Percentiles rank a stretch among this genome's conserved stretches.
phyloP scores from a whole-genome alignment of 345 rosid genomes.

The Eucalyptus erythrocorys region DNA sequence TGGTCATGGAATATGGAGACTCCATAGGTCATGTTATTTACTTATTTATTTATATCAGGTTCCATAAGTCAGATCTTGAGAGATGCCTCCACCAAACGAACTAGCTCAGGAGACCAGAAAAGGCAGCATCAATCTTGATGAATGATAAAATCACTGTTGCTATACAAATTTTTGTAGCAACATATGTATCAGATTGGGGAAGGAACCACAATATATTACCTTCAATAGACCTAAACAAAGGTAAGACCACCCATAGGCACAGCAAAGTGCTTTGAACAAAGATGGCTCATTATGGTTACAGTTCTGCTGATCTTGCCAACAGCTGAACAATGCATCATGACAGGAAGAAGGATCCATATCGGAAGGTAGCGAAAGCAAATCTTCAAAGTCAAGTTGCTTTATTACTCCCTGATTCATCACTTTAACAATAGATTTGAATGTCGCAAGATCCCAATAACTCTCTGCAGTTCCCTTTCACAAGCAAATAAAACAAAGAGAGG shows the following conservation, averaged over 20 bases:
- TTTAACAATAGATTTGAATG: conserved; percentile 47
- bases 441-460: conserved; percentile 49
- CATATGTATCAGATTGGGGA: neutral
- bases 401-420: conserved; percentile 50
- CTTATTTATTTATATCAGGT: neutral
- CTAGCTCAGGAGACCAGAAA: neutral
- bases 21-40: neutral
- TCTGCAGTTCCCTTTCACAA: conserved; percentile 22
- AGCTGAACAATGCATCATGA: conserved; percentile 36
- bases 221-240: conserved; percentile 64
- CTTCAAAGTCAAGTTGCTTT: conserved; percentile 80
- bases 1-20: neutral
- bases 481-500: neutral
- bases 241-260: conserved; percentile 82
- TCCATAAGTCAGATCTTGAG: neutral
- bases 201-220: conserved; percentile 25
- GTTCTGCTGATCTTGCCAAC: conserved; percentile 52
- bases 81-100: neutral
- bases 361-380: conserved; percentile 59
- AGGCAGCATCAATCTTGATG: neutral
- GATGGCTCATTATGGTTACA: conserved; percentile 24
- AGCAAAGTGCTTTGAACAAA: conserved; percentile 58
- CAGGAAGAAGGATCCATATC: conserved; percentile 73
- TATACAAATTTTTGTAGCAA: neutral
- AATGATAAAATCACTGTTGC: neutral